Evolutionary conservation across 768 basidiomycete species (phyloP), one percentile per base, ranked within the genome.

Genomic region (Psilocybe tampanensis): DNA sequence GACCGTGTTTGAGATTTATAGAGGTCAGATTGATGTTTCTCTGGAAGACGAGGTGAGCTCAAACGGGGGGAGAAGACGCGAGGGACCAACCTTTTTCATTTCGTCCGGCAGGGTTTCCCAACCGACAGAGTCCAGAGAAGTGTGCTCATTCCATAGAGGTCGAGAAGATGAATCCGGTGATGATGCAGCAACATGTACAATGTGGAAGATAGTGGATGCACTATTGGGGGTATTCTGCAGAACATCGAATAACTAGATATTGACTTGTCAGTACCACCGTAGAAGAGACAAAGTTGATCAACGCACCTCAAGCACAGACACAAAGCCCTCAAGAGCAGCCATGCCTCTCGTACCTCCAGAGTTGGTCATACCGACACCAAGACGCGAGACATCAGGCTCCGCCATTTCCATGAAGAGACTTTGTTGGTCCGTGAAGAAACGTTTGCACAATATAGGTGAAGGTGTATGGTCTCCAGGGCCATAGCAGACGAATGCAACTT

Each of bases 281-380:
- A 3, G 55, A 19, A 47, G 17, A 29, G 47, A 43, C 13, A 19
- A 15, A 22, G 2, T 18, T 36, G 4, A 29, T 12, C 24, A 36
- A 63, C 73, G 52, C 52, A 89, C 89, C 78, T 91, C 89, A 21
- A 90, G 70, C 29, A 84, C 85, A 17, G 88, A 85, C 13, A 88
- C 85, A 12, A 89, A 68, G 8, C 86, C 90, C 56, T 92, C 90
- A 7, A 92, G 71, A 3, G 86, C 85, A 23, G 87, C 86, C 80
- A 89, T 79, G 1, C 88, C 88, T 55, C 65, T 68, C 24, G 68
- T 68, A 1, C 77, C 78, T 6, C 80, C 80, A 8, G 77, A 77
- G 44, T 74, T 76, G 1, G 83, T 83, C 55, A 76, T 71, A 2
- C 88, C 88, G 17, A 90, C 74, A 2, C 86, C 88, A 6, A 87